phyloP scores from a whole-genome alignment of 176 grass and related monocot genomes.

The Avena atlantica region DNA sequence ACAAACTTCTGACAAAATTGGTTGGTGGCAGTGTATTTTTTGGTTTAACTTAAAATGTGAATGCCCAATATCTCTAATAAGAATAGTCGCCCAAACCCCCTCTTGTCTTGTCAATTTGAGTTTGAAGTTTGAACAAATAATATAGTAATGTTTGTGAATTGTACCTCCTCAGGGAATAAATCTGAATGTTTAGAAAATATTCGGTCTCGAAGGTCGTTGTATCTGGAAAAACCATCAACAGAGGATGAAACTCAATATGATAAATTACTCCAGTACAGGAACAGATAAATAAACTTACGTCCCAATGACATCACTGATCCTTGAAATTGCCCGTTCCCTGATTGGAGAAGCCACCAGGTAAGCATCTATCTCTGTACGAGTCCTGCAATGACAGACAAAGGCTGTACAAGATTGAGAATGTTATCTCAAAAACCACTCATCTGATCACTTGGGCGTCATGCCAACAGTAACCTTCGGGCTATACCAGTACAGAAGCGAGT shows the following conservation, averaged over 20 bases:
- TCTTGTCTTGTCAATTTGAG: neutral
- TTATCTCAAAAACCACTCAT: conserved; percentile 30
- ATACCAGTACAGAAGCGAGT: conserved; percentile 97
- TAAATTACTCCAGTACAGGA: conserved; percentile 3
- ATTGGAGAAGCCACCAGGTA: conserved; percentile 86
- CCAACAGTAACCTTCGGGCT: neutral
- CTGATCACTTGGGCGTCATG: neutral
- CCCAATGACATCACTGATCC: conserved; percentile 84
- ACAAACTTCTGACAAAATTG: neutral
- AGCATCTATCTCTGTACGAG: conserved; percentile 78
- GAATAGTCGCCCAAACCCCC: neutral
- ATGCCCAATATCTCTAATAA: neutral
- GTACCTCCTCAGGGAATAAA: conserved; percentile 92
- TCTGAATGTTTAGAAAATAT: conserved; percentile 95
- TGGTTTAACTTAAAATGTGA: neutral
- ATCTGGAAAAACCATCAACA: conserved; percentile 60
- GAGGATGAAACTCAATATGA: conserved; percentile 14
- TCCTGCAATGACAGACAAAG: conserved; percentile 76
- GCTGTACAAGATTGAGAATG: conserved; percentile 73
- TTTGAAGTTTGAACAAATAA: conserved; percentile 23
- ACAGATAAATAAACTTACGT: conserved; percentile 62
- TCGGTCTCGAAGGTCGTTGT: conserved; percentile 75
- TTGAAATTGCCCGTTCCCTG: conserved; percentile 88
- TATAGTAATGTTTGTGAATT: conserved; percentile 22
- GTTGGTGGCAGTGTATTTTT: neutral